Percentiles rank a stretch among this genome's conserved stretches.
Evolutionary conservation across 2,329 filamentous ascomycete species (phyloP).

Genomic region (Fusarium sp.): DNA sequence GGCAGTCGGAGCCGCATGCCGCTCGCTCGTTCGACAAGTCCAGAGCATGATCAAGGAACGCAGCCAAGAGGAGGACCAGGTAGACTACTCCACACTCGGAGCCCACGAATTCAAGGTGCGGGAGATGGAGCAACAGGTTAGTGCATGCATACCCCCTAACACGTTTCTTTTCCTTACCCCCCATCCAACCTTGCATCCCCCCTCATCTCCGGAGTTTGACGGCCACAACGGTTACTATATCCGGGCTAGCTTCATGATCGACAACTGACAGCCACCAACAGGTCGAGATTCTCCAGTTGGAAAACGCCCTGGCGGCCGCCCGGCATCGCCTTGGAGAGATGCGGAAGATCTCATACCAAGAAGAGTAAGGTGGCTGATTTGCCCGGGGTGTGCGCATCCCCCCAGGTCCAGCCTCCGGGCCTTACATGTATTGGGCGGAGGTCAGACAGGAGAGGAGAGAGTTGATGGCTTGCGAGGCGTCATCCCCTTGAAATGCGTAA

Average conservation of each 20-base stretch:
- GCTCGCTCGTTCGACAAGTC: slow-evolving; percentile 89
- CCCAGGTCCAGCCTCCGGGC: neutral
- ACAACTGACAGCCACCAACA: slow-evolving; percentile 54
- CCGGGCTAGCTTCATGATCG: slow-evolving; percentile 27
- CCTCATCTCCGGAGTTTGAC: slow-evolving; percentile 23
- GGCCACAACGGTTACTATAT: slow-evolving; percentile 38
- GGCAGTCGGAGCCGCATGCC: slow-evolving; percentile 90
- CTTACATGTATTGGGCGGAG: neutral
- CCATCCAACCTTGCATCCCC: neutral
- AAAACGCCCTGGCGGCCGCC: slow-evolving; percentile 85
- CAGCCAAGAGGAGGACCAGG: slow-evolving; percentile 81
- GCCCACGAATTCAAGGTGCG: slow-evolving; percentile 97
- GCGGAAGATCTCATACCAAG: slow-evolving; percentile 95
- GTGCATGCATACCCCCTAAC: slow-evolving; percentile 28
- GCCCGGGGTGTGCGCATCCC: slow-evolving; percentile 11
- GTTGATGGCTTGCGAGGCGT: slow-evolving; percentile 17
- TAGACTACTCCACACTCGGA: slow-evolving; percentile 90
- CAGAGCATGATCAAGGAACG: slow-evolving; percentile 93
- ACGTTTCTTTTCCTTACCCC: slow-evolving; percentile 4
- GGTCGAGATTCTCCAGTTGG: slow-evolving; percentile 97
- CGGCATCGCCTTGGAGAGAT: slow-evolving; percentile 92
- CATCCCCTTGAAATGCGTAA: no score
- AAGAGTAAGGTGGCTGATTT: slow-evolving; percentile 64
- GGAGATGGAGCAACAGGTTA: slow-evolving; percentile 99
- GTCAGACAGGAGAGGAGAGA: neutral